Evolutionary conservation across 805 yeast genomes (phyloP).

Genomic region (Suhomyces xylopsoci): DNA sequence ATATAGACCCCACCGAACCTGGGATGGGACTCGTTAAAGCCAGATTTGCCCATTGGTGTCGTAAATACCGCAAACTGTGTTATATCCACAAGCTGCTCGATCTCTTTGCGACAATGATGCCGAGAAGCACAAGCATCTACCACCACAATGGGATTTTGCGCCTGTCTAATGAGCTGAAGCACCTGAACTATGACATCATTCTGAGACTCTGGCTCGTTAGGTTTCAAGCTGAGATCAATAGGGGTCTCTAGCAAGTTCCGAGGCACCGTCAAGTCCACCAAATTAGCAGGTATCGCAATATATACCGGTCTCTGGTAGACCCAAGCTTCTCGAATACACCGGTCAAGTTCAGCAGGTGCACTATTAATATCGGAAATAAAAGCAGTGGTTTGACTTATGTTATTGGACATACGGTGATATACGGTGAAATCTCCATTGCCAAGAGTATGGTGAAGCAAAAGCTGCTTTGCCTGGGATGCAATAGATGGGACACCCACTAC

Average conservation of each 20-base stretch:
- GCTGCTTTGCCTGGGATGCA: slow-evolving; percentile 33
- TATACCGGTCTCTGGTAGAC: slow-evolving; percentile 33
- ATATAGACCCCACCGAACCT: slow-evolving; percentile 29
- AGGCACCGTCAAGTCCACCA: slow-evolving; percentile 34
- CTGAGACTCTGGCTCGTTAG: slow-evolving; percentile 32
- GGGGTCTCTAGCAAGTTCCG: slow-evolving; percentile 26
- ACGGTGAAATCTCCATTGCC: slow-evolving; percentile 44
- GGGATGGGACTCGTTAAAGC: slow-evolving; percentile 24
- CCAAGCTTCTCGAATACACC: slow-evolving; percentile 32
- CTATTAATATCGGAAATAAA: slow-evolving; percentile 24
- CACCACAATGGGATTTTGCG: slow-evolving; percentile 26
- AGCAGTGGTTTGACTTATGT: slow-evolving; percentile 30
- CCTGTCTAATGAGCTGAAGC: slow-evolving; percentile 19
- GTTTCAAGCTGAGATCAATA: slow-evolving; percentile 25
- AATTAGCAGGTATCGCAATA: slow-evolving; percentile 34
- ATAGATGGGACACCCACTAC: slow-evolving; percentile 35
- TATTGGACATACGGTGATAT: slow-evolving; percentile 33
- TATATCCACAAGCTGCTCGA: slow-evolving; percentile 19
- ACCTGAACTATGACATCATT: slow-evolving; percentile 28
- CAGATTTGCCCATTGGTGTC: slow-evolving; percentile 32
- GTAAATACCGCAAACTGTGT: slow-evolving; percentile 28
- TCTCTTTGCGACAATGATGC: slow-evolving; percentile 25
- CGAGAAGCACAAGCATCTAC: slow-evolving; percentile 33
- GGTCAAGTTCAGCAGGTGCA: slow-evolving; percentile 32
- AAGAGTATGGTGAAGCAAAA: slow-evolving; percentile 41